These are phyloP conservation scores for Calocera viscosa DNA, from an alignment of 768 basidiomycete species.

Conservation along the genomic window DNA sequence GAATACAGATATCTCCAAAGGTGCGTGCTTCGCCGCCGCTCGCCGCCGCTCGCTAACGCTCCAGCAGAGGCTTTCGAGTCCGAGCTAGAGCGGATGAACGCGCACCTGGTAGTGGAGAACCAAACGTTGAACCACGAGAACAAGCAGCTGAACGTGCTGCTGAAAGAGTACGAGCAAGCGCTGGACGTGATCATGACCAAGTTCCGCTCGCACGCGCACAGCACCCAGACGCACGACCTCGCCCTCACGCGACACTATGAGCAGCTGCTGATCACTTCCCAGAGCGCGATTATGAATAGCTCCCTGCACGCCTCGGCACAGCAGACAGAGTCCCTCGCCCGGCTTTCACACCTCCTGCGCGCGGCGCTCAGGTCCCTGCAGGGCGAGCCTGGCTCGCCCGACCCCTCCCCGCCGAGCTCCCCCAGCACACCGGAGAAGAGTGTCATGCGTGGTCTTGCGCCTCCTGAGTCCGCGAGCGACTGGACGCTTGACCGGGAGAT, in stretches of 20 bases:
- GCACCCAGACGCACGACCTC: constrained; percentile 83
- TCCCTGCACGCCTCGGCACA: background rate
- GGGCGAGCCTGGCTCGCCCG: constrained; percentile 44
- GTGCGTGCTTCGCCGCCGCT: background rate
- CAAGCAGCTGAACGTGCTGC: constrained; percentile 72
- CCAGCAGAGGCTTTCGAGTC: constrained; percentile 75
- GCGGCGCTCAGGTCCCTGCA: constrained; percentile 55
- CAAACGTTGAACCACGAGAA: constrained; percentile 87
- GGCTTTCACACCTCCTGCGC: constrained; percentile 58
- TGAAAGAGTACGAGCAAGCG: constrained; percentile 91
- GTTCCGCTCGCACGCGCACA: constrained; percentile 83
- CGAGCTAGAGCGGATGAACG: constrained; percentile 80
- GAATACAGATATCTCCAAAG: constrained; percentile 12
- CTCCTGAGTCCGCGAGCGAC: constrained; percentile 37
- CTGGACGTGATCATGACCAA: constrained; percentile 95
- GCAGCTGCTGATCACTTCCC: constrained; percentile 38
- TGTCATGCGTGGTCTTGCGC: background rate
- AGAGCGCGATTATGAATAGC: background rate
- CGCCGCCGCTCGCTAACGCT: background rate
- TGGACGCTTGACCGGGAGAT: constrained; percentile 81
- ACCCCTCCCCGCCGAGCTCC: constrained; percentile 29
- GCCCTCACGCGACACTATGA: constrained; percentile 86
- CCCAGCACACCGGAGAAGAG: constrained; percentile 12
- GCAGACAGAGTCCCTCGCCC: constrained; percentile 35
- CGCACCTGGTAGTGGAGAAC: constrained; percentile 86